phyloP scores from a whole-genome alignment of 2,329 filamentous ascomycete species.

The Cytospora chrysosperma region DNA sequence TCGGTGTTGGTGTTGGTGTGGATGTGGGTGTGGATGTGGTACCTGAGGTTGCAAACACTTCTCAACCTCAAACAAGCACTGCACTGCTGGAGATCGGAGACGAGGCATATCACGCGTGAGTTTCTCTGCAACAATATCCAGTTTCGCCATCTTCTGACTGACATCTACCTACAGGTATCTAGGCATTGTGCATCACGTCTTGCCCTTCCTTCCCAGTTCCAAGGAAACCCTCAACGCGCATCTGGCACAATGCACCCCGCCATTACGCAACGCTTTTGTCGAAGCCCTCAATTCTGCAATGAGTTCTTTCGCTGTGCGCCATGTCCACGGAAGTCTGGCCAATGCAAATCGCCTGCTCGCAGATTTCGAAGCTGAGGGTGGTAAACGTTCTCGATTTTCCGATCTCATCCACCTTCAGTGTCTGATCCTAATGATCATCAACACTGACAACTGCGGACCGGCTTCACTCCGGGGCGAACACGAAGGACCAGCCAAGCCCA shows the following conservation, averaged over 20 bases:
- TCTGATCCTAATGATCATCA: constrained; percentile 64
- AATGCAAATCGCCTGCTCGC: constrained; percentile 48
- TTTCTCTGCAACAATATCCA: not conserved
- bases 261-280: constrained; percentile 62
- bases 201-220: constrained; percentile 62
- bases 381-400: constrained; percentile 38
- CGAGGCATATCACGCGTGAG: constrained; percentile 46
- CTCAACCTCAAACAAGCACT: constrained; percentile 1
- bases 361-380: constrained; percentile 50
- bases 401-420: constrained; percentile 65
- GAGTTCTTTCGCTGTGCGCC: constrained; percentile 46
- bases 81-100: constrained; percentile 42
- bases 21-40: constrained; percentile 11
- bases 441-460: constrained; percentile 58
- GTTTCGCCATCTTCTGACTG: not conserved
- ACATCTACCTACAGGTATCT: constrained; percentile 52
- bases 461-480: constrained; percentile 40
- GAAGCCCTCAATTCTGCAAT: constrained; percentile 62
- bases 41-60: not conserved
- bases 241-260: constrained; percentile 54
- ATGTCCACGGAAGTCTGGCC: constrained; percentile 40
- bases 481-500: constrained; percentile 49
- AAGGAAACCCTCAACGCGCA: constrained; percentile 56
- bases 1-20: not conserved
- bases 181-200: constrained; percentile 62